Evolutionary conservation across 202 grass and related monocot genomes (phyloP).

Genomic region (Elaeis oleifera): DNA sequence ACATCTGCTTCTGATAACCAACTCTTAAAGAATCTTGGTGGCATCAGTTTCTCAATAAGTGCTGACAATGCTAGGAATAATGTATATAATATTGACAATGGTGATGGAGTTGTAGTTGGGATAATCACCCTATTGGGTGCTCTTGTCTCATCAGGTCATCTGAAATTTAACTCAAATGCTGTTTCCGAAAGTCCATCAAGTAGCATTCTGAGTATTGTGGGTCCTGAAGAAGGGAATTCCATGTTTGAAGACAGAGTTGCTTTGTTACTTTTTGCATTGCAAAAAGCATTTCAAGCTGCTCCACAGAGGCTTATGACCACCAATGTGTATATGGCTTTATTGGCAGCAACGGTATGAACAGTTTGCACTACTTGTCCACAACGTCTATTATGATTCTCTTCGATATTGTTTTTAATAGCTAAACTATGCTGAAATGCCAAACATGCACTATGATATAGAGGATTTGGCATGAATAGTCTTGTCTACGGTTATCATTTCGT

Average conservation of each 20-base stretch:
- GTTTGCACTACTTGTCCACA: no score
- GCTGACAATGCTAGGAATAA: slow-evolving; percentile 86
- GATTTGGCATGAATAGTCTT: no score
- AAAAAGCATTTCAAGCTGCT: slow-evolving; percentile 88
- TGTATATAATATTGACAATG: slow-evolving; percentile 86
- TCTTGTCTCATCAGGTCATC: slow-evolving; percentile 72
- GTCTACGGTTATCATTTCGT: no score
- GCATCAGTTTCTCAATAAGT: slow-evolving; percentile 77
- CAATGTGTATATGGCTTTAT: slow-evolving; percentile 88
- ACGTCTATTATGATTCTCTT: neutral
- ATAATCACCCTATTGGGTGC: slow-evolving; percentile 89
- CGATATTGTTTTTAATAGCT: neutral
- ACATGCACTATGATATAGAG: no score
- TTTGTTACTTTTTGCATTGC: slow-evolving; percentile 87
- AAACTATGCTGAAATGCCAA: neutral
- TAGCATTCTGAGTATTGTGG: slow-evolving; percentile 34
- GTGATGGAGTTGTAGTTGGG: slow-evolving; percentile 85
- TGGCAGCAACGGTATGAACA: slow-evolving; percentile 68
- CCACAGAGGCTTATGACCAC: slow-evolving; percentile 77
- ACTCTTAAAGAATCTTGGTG: slow-evolving; percentile 69
- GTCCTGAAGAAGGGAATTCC: slow-evolving; percentile 60
- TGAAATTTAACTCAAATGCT: slow-evolving; percentile 56
- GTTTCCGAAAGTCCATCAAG: slow-evolving; percentile 29
- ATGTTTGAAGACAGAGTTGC: slow-evolving; percentile 74
- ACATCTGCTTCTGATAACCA: slow-evolving; percentile 41